Percentiles rank a stretch among this genome's conserved stretches.
These are phyloP conservation scores for Gyromitra esculenta DNA, from an alignment of 2,329 filamentous ascomycete genomes.

Conservation along the genomic window DNA sequence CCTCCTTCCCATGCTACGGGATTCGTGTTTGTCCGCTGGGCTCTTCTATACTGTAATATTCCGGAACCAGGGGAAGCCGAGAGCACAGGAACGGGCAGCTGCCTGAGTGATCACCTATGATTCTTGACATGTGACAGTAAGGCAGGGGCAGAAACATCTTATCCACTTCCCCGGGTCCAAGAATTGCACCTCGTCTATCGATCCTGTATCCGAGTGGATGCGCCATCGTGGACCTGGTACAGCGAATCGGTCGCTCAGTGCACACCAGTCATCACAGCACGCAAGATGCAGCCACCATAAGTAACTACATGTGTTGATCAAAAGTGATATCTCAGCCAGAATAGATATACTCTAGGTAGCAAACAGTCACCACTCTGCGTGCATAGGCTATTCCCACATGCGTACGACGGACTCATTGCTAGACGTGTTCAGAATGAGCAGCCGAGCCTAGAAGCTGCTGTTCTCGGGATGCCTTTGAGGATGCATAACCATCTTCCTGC, in stretches of 20 bases:
- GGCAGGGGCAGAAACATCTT: not conserved
- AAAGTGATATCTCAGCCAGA: not conserved
- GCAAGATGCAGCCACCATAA: constrained; percentile 3
- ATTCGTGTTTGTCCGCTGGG: constrained; percentile 4
- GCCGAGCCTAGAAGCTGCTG: not conserved
- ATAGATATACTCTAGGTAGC: not conserved
- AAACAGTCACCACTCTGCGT: constrained; percentile 7
- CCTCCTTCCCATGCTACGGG: not conserved
- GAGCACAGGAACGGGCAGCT: not conserved
- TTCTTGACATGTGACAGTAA: constrained; percentile 32
- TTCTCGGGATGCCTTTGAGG: not conserved
- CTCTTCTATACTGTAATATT: not conserved
- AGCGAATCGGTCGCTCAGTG: not conserved
- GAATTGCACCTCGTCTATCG: not conserved
- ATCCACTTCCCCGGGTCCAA: constrained; percentile 1
- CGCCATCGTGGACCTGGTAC: not conserved
- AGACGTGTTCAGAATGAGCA: not conserved
- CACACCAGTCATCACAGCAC: not conserved
- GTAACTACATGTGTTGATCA: not conserved
- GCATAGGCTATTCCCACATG: not conserved
- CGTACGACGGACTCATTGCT: not conserved
- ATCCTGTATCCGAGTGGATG: not conserved
- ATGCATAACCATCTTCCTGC: not conserved
- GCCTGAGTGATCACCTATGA: constrained; percentile 35
- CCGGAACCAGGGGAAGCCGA: not conserved